Conservation (phyloP, 108 stramenopile species). For the Aurantiochytrium sp. region DNA sequence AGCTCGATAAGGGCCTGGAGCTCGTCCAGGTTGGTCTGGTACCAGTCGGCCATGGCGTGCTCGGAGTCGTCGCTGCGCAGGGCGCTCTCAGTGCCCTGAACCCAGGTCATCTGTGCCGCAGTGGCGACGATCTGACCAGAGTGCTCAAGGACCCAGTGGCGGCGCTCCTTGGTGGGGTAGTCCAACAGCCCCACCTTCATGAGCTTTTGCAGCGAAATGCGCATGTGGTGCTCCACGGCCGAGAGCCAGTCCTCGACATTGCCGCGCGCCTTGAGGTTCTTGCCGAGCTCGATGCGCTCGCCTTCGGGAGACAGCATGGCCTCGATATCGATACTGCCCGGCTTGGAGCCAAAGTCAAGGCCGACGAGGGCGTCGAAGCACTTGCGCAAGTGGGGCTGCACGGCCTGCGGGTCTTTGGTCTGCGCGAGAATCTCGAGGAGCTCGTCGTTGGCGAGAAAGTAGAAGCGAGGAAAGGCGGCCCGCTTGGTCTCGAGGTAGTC, state of each 20-base stretch:
- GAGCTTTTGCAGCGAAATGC: slow-evolving; percentile 42
- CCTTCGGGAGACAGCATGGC: slow-evolving; percentile 61
- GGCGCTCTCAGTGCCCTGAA: slow-evolving; percentile 53
- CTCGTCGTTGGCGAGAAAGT: slow-evolving; percentile 67
- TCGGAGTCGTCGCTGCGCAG: slow-evolving; percentile 42
- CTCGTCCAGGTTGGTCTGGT: slow-evolving; percentile 44
- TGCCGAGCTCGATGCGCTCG: slow-evolving; percentile 56
- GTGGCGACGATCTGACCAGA: slow-evolving; percentile 63
- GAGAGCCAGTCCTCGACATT: slow-evolving; percentile 65
- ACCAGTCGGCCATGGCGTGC: slow-evolving; percentile 50
- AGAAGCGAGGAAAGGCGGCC: slow-evolving; percentile 65
- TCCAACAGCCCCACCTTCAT: slow-evolving; percentile 61
- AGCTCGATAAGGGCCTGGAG: slow-evolving; percentile 57
- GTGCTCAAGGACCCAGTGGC: slow-evolving; percentile 56
- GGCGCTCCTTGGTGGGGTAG: slow-evolving; percentile 46
- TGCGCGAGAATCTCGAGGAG: slow-evolving; percentile 67
- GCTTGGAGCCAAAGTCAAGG: slow-evolving; percentile 58
- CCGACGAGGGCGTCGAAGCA: slow-evolving; percentile 65
- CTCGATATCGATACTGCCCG: slow-evolving; percentile 52
- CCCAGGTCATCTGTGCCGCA: slow-evolving; percentile 64
- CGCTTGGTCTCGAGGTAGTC: slow-evolving; percentile 71
- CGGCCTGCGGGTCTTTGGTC: slow-evolving; percentile 64
- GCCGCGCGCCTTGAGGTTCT: slow-evolving; percentile 61
- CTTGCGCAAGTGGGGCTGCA: slow-evolving; percentile 67
- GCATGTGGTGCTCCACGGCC: slow-evolving; percentile 54